These are phyloP conservation scores for Nothophoma quercina DNA, from an alignment of 2,329 filamentous ascomycete species.

Conservation along the genomic window DNA sequence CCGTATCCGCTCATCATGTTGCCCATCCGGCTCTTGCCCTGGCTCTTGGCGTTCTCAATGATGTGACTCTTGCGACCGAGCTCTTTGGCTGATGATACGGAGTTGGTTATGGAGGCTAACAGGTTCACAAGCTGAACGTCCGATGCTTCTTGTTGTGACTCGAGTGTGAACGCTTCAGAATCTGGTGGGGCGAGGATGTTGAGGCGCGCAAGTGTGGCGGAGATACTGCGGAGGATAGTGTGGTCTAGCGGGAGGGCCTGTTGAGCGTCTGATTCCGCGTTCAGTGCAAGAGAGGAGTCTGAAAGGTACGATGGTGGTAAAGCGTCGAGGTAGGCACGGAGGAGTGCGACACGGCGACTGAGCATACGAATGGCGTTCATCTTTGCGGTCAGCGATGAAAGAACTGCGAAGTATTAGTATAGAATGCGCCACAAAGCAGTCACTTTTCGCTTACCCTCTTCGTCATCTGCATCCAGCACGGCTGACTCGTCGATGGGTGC, in stretches of 20 bases:
- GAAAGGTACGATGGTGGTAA: constrained; percentile 72
- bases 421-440: no score
- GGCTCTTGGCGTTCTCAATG: constrained; percentile 51
- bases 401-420: constrained; percentile 52
- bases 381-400: constrained; percentile 79
- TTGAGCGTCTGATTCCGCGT: constrained; percentile 36
- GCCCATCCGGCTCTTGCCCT: constrained; percentile 38
- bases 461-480: constrained; percentile 65
- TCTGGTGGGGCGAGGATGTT: constrained; percentile 80
- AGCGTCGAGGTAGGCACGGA: constrained; percentile 74
- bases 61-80: constrained; percentile 75
- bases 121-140: constrained; percentile 82
- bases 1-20: constrained; percentile 25
- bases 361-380: constrained; percentile 95
- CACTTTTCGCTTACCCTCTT: constrained; percentile 61
- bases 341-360: constrained; percentile 64
- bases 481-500: constrained; percentile 44
- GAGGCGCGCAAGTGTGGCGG: constrained; percentile 82
- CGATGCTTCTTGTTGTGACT: constrained; percentile 79
- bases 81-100: constrained; percentile 73
- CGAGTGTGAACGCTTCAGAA: constrained; percentile 68
- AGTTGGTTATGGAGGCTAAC: constrained; percentile 77
- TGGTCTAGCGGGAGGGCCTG: constrained; percentile 60
- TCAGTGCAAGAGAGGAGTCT: constrained; percentile 50
- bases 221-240: constrained; percentile 84